Base-by-base conservation (phyloP, 2,329 filamentous ascomycete species). In the Neonectria punicea region DNA sequence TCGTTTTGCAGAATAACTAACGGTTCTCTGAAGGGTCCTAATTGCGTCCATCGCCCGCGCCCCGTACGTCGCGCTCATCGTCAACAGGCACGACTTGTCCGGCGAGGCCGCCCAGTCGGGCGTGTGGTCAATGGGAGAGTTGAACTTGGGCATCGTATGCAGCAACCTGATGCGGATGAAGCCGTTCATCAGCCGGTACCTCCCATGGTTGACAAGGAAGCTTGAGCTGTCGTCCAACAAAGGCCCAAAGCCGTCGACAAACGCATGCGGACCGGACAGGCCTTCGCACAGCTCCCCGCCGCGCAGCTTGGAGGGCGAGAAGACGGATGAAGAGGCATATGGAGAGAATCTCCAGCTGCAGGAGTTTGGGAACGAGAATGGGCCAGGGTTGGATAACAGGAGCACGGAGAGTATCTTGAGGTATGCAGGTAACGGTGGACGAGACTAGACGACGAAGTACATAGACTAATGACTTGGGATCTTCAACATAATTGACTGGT, bases 21-120 rank as follows among this genome's bases (percentile, higher is more conserved):
- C 46, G 36, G n/a, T 7, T n/a, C 36, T 14, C 30, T 7, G 18
- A 34, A 66, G 63, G 2, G 63, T 66, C 4, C 36, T 66, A 20
- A 46, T 66, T 5, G 49, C 54, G 2, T 66, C 63, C 7, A 59
- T 66, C 16, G 63, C 34, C n/a, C n/a, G n/a, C n/a, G n/a, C n/a
- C n/a, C n/a, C n/a, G n/a, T n/a, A n/a, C n/a, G n/a, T n/a, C n/a
- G n/a, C n/a, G n/a, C n/a, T n/a, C n/a, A n/a, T n/a, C n/a, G n/a
- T n/a, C n/a, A n/a, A n/a, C n/a, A n/a, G n/a, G n/a, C n/a, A n/a
- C n/a, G n/a, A n/a, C n/a, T n/a, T n/a, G n/a, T n/a, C n/a, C n/a
- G n/a, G n/a, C n/a, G n/a, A n/a, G n/a, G n/a, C n/a, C n/a, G n/a
- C n/a, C n/a, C n/a, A n/a, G n/a, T n/a, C n/a, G n/a, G n/a, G n/a